Conservation (phyloP, 768 basidiomycete species). For the Dendrothele bispora region DNA sequence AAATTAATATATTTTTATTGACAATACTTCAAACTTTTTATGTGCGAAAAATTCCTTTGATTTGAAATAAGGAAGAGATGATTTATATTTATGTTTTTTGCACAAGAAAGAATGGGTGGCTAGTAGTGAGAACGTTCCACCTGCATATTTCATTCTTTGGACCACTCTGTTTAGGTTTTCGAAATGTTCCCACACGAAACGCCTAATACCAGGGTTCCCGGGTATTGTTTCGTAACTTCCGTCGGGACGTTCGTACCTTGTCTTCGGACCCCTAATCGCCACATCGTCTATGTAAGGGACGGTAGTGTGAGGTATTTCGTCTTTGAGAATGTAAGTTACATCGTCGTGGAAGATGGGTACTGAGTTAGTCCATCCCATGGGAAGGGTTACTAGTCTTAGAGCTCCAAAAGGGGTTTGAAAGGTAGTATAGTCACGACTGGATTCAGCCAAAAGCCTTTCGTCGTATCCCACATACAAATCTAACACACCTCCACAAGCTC, state of each 20-base stretch:
- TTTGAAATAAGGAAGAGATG: no score
- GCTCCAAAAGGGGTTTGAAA: conserved; percentile 21
- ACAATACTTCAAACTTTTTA: no score
- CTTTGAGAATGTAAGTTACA: conserved; percentile 22
- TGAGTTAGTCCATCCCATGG: conserved; percentile 41
- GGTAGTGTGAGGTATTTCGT: conserved; percentile 25
- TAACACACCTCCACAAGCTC: conserved; percentile 16
- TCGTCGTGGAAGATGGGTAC: conserved; percentile 29
- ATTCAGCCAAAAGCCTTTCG: conserved; percentile 19
- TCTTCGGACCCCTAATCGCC: conserved; percentile 18
- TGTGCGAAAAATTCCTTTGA: no score
- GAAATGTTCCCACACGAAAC: conserved; percentile 38
- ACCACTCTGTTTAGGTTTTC: conserved; percentile 32
- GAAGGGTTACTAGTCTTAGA: conserved; percentile 26
- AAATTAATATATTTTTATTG: no score
- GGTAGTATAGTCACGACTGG: conserved; percentile 29
- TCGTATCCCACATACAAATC: conserved; percentile 28
- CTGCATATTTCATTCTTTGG: conserved; percentile 25
- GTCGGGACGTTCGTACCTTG: conserved; percentile 13
- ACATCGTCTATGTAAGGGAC: conserved; percentile 29
- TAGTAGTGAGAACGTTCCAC: conserved; percentile 32
- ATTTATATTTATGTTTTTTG: no score
- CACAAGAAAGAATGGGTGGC: no score
- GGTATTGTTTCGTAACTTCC: conserved; percentile 14
- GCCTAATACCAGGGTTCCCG: conserved; percentile 11